Conservation (phyloP, 2,329 filamentous ascomycete genomes). For the Xylaria sp. region DNA sequence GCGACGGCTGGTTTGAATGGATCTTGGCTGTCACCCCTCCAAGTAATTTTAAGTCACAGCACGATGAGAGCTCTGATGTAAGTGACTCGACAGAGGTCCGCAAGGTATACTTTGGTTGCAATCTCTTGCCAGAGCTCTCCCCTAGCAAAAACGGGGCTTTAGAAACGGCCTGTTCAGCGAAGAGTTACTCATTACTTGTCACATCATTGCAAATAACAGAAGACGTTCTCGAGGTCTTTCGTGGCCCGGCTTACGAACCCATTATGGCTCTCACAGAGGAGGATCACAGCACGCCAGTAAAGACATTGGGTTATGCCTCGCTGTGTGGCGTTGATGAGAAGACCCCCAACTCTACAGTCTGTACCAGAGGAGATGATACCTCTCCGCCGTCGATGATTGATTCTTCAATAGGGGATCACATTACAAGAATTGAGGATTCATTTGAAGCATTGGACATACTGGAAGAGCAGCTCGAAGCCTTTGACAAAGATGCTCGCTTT, state of each 20-base stretch:
- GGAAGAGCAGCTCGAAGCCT: constrained; percentile 69
- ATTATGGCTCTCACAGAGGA: constrained; percentile 41
- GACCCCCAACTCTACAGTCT: constrained; percentile 42
- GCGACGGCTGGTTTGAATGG: constrained; percentile 48
- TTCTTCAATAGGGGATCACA: constrained; percentile 48
- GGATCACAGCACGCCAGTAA: constrained; percentile 36
- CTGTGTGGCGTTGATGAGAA: constrained; percentile 29
- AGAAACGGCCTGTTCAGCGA: constrained; percentile 46
- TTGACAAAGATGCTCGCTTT: constrained; percentile 51
- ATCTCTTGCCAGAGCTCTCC: constrained; percentile 57
- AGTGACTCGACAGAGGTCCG: constrained; percentile 32
- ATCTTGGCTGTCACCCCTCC: constrained; percentile 43
- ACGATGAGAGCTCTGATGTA: constrained; percentile 35
- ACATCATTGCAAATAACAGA: constrained; percentile 44
- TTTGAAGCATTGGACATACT: constrained; percentile 70
- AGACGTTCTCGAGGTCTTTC: constrained; percentile 39
- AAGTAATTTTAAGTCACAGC: constrained; percentile 24
- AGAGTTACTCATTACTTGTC: constrained; percentile 57
- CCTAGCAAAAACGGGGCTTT: constrained; percentile 40
- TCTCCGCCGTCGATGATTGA: constrained; percentile 52
- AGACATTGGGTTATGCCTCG: constrained; percentile 24
- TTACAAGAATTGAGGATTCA: constrained; percentile 69
- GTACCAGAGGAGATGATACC: constrained; percentile 48
- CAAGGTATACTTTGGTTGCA: constrained; percentile 62
- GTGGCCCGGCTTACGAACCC: constrained; percentile 22